Base-by-base conservation (phyloP, 75 land plant species). In the Cupressus sempervirens region DNA sequence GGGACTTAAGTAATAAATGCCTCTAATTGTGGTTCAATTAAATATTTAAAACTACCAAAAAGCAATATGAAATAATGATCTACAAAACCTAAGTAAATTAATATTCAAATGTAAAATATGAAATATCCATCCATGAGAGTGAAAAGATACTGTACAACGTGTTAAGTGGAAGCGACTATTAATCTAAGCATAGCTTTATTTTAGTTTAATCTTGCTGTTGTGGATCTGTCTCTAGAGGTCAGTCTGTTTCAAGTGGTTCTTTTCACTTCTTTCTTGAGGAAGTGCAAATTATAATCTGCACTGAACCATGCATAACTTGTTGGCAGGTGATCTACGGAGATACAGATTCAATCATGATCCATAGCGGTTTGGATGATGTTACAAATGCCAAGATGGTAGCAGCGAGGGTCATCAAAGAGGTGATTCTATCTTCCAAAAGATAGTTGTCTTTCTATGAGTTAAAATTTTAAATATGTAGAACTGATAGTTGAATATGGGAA, bases 271-370 rank as follows among this genome's bases (percentile, higher is more conserved):
- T 72, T 72, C 13, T 72, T 0, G 26, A n/a, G 73, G 73, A 72
- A 76, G 8, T 36, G 43, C 23, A 40, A 76, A 18, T 40, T 76
- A 20, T 20, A 20, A 40, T 38, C 18, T 35, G 40, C 43, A 38
- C 32, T 82, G 1, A 52, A 45, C 8, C 50, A 70, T 72, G 30
- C 45, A 38, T 6, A 50, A 50, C 79, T 30, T 29, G 50, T 67
- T 68, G 30, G 76, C 93, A 98, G 99, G 99, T 98, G 70, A 95
- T 98, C n/a, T 98, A 98, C 90, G 99, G 99, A 35, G 99, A 98
- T 87, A 98, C 99, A 83, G 99, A 98, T 91, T 96, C 99, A 23
- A 98, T 98, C 68, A 98, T 98, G 99, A 96, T 98, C 65, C 87
- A 96, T 76, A 96, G 88, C 84, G 99, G 99, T 34, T 87, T 96